Evolutionary conservation across 108 stramenopile genomes (phyloP), one percentile per base, ranked within the genome.

Genomic region (Conticribra weissflogii): DNA sequence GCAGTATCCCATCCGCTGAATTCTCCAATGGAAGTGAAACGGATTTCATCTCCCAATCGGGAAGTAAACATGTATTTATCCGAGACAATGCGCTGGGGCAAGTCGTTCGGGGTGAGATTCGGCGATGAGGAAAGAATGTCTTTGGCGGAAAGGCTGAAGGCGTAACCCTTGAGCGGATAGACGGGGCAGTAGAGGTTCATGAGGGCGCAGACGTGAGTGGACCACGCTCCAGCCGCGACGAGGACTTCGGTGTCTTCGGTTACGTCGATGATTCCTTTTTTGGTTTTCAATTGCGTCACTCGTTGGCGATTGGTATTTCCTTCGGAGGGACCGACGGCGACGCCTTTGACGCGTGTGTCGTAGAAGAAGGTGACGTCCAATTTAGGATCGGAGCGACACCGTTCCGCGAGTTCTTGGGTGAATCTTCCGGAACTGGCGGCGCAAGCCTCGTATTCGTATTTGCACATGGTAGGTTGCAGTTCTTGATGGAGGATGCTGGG

Each of bases 151-250:
- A 78, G 44, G 16, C 36, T 32, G 71, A 78, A 72, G n/a, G 73
- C 72, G 50, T 80, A 80, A 7, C 79, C 79, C 41, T 74, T 80
- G 19, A 80, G 53, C 14, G 79, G 79, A 53, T 80, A 80, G 0
- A 80, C 79, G n/a, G 79, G 79, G 16, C 61, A 66, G n/a, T 80
- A 80, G 3, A 72, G 34, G 49, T 59, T 63, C 66, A 80, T 62
- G 21, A 74, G 58, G 16, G 67, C 66, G 28, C 67, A 25, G 15
- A 80, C 25, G 19, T 74, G 66, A 2, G 79, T 59, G 18, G 50
- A 52, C 79, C 79, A 80, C 2, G 79, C 59, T 22, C 79, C 79
- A 27, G 79, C 79, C 2, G 79, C 79, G 2, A 72, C 49, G 8
- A 80, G 66, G 17, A 80, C 66, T 30, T 73, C 36, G 0, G 58